phyloP scores from a whole-genome alignment of 164 flowering plant genomes.

The Vitis labrusca region DNA sequence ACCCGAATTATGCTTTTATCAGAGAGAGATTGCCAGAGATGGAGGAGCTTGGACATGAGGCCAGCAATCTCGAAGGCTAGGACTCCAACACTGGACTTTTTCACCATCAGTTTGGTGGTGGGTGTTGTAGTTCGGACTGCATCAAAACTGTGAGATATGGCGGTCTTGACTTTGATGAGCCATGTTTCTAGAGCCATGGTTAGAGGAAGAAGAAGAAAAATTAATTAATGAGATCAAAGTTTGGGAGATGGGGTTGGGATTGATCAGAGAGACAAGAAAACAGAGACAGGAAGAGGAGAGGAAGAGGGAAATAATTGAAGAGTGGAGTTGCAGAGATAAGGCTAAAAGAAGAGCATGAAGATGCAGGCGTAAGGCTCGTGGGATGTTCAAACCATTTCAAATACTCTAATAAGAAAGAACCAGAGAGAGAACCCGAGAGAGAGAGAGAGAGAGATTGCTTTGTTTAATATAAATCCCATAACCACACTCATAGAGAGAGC shows the following conservation, averaged over 20 bases:
- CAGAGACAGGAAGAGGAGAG: not conserved
- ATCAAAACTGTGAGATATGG: conserved; percentile 42
- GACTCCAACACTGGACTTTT: conserved; percentile 56
- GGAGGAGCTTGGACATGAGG: conserved; percentile 78
- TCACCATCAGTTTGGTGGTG: conserved; percentile 4
- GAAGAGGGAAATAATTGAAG: conserved; percentile 35
- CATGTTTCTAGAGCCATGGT: conserved; percentile 78
- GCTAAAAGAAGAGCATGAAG: conserved; percentile 15
- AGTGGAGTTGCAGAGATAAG: conserved; percentile 29
- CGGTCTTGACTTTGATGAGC: conserved; percentile 64
- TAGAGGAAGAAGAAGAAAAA: not conserved
- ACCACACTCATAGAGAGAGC: conserved; percentile 5
- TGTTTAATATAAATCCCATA: not conserved
- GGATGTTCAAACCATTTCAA: conserved; percentile 32
- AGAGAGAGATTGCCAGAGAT: conserved; percentile 69
- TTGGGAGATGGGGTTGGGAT: not conserved
- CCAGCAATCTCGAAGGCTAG: conserved; percentile 81
- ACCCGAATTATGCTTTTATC: conserved; percentile 52
- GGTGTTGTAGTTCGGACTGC: conserved; percentile 16
- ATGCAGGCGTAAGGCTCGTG: conserved; percentile 32
- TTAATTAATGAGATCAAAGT: not conserved
- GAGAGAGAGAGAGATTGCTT: conserved; percentile 6
- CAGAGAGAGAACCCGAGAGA: conserved; percentile 13
- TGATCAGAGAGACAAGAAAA: not conserved
- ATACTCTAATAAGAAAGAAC: conserved; percentile 15